phyloP scores from a whole-genome alignment of 176 grass and related monocot genomes.

The Carex myosuroides region DNA sequence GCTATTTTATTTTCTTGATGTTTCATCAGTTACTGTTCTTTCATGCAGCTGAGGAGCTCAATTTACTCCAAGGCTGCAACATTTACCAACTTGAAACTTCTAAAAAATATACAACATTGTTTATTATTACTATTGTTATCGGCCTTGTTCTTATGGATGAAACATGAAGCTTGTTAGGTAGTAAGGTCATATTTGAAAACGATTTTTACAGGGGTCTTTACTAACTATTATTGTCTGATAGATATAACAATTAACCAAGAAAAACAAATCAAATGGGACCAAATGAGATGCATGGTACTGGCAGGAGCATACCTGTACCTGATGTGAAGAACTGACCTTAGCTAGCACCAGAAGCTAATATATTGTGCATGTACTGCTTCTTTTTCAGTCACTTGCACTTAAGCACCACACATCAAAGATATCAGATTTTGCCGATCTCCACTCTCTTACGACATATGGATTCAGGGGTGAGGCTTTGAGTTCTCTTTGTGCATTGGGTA shows the following conservation, averaged over 20 bases:
- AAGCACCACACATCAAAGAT: constrained; percentile 98
- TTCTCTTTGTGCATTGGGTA: constrained; percentile 70
- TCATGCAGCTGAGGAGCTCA: not conserved
- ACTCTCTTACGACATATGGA: constrained; percentile 63
- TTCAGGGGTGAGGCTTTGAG: constrained; percentile 87
- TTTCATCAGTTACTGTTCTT: not conserved
- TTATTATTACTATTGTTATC: not conserved
- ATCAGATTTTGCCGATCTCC: constrained; percentile 65
- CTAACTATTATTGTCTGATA: not conserved
- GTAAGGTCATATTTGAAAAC: not conserved
- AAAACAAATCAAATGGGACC: not conserved
- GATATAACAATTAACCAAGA: not conserved
- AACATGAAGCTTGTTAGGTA: not conserved
- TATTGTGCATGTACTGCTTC: not conserved
- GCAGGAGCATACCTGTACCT: not conserved
- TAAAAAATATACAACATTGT: not conserved
- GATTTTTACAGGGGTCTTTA: not conserved
- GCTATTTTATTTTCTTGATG: not conserved
- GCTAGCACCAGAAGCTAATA: not conserved
- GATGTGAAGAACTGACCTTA: not conserved
- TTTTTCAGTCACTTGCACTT: constrained; percentile 53
- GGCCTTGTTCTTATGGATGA: not conserved
- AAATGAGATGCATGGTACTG: not conserved
- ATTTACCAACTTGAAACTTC: not conserved
- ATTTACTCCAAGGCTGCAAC: not conserved